Conservation (phyloP, 1,284 basidiomycete species). For the Moesziomyces sp. region DNA sequence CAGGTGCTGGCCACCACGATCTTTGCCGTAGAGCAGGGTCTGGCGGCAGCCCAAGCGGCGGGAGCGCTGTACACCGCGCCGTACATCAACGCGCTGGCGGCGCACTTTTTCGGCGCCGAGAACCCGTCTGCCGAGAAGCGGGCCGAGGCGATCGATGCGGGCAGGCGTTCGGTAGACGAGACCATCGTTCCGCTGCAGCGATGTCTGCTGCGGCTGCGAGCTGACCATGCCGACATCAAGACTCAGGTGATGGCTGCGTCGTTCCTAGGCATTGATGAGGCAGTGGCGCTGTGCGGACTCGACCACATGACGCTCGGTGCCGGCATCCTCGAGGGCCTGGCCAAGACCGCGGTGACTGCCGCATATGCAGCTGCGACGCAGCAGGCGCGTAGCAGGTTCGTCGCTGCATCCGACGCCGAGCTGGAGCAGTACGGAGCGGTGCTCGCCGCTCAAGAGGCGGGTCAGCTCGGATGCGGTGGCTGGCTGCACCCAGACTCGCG, state of each 20-base stretch:
- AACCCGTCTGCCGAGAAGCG: background rate
- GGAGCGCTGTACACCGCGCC: constrained; percentile 21
- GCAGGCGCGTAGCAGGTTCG: constrained; percentile 5
- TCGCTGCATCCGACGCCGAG: constrained; percentile 8
- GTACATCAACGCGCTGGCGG: constrained; percentile 34
- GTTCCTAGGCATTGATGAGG: constrained; percentile 16
- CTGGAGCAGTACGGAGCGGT: constrained; percentile 10
- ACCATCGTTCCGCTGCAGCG: constrained; percentile 21
- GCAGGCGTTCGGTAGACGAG: constrained; percentile 8
- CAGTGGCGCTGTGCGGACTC: constrained; percentile 16
- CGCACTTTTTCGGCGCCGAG: constrained; percentile 22
- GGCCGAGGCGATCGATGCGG: constrained; percentile 3
- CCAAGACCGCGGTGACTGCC: constrained; percentile 8
- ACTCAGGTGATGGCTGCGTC: constrained; percentile 27
- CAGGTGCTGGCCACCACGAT: constrained; percentile 28
- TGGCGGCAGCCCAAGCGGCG: constrained; percentile 26
- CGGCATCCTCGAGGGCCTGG: constrained; percentile 14
- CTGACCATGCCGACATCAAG: constrained; percentile 9
- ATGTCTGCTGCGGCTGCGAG: constrained; percentile 10
- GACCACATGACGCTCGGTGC: constrained; percentile 28
- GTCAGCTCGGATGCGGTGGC: constrained; percentile 15
- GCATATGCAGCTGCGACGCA: constrained; percentile 1
- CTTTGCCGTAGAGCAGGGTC: constrained; percentile 29
- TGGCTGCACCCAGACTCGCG: constrained; percentile 15
- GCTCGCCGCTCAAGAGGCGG: constrained; percentile 9